Percentiles rank a stretch among this genome's conserved stretches.
phyloP scores from a whole-genome alignment of 306 rosid genomes.

The Echinosophora koreensis region DNA sequence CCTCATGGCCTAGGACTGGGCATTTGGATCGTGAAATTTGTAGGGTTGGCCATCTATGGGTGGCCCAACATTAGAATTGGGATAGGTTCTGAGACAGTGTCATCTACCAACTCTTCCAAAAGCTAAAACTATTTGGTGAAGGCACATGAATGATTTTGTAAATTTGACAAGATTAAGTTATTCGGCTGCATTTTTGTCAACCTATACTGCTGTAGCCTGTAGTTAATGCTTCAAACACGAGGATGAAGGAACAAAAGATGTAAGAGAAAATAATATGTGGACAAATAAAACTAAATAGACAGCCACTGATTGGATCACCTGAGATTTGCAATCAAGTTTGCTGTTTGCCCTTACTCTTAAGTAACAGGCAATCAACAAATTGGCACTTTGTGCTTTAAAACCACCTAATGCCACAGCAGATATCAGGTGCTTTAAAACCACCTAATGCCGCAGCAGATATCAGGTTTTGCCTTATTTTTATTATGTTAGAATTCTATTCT shows the following conservation, averaged over 20 bases:
- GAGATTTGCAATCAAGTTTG: slow-evolving; percentile 18
- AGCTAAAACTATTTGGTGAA: no score
- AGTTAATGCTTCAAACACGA: slow-evolving; percentile 15
- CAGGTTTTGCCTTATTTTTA: background rate
- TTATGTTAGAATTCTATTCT: slow-evolving; percentile 1
- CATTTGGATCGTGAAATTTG: no score
- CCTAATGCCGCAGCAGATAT: slow-evolving; percentile 2
- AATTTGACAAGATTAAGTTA: background rate
- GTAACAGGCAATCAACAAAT: background rate
- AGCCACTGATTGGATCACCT: slow-evolving; percentile 1
- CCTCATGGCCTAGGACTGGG: no score
- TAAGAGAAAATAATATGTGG: background rate
- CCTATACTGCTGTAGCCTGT: background rate
- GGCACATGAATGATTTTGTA: no score
- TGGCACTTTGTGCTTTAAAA: slow-evolving; percentile 3
- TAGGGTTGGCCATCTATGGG: no score
- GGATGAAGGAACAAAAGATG: background rate
- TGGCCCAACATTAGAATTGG: no score
- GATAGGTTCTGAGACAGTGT: no score
- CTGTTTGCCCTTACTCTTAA: background rate
- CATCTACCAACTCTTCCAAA: no score
- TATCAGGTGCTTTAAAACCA: background rate
- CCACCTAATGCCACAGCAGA: background rate
- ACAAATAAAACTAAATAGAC: background rate
- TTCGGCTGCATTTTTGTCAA: background rate